Conservation (phyloP, 2,329 filamentous ascomycete genomes). For the Aquanectria penicillioides region DNA sequence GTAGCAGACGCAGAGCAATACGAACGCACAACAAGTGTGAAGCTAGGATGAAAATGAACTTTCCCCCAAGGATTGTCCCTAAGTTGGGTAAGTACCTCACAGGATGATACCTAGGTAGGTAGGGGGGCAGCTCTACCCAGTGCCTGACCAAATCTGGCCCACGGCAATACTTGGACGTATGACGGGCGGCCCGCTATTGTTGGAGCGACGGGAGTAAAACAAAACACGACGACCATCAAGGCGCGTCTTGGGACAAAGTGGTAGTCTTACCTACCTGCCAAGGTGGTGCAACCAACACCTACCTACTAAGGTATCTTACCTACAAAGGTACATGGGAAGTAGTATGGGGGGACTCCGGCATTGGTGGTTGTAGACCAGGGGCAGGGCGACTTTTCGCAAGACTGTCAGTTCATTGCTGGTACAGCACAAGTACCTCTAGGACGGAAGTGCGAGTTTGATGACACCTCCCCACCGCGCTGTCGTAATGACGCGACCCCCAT, state of each 20-base stretch:
- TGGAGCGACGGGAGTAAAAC: neutral
- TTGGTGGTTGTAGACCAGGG: no score
- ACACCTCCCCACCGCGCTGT: slow-evolving; percentile 10
- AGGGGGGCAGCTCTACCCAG: neutral
- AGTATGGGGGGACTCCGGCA: no score
- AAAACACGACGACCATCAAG: neutral
- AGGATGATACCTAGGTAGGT: no score
- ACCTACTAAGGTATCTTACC: no score
- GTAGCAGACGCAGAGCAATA: neutral
- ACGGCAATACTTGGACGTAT: neutral
- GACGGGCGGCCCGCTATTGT: neutral
- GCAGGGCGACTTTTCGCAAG: no score
- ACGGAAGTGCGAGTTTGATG: no score
- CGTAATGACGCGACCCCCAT: slow-evolving; percentile 34
- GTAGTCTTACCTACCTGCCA: neutral
- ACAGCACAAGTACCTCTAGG: no score
- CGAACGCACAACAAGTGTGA: slow-evolving; percentile 4
- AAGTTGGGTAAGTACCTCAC: no score
- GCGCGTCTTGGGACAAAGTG: no score
- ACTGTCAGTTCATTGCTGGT: neutral
- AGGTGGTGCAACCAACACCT: neutral
- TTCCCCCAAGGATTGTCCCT: no score
- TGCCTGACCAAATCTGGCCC: neutral
- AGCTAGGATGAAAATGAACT: no score
- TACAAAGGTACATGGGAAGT: no score